Base-by-base conservation (phyloP, 2,329 filamentous ascomycete genomes). In the Diaporthe sp. region DNA sequence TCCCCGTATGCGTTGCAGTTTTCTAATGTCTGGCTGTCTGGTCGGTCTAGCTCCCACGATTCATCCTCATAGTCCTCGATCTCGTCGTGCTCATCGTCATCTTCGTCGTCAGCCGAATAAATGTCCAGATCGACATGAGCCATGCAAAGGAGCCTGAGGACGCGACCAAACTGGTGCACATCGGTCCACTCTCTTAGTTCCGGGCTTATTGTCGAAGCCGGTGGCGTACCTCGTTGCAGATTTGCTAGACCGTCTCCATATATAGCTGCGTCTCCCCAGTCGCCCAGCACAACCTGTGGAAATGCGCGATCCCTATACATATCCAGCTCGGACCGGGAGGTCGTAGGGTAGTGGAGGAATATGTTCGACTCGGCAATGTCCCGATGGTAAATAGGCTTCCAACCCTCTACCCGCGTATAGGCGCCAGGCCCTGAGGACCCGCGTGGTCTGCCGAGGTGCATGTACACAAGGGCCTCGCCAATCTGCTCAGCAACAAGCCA, bases 171-270 rank as follows among this genome's bases (percentile, higher is more conserved):
- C 19, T 70, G 65, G 46, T 70, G 31, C 13, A 70, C 46, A 34
- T 70, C 65, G 4, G 65, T 70, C 65, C 65, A 70, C 22, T 55
- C 44, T 25, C 25, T 53, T n/a, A 70, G 31, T 1, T 70, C 31
- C n/a, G 65, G 65, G 10, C 65, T 53, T n/a, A 70, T 70, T 10
- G 46, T 39, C 17, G 65, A 70, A n/a, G 65, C 65, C 34, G 65
- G 65, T 13, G 51, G 51, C 8, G 49, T 39, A 7, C 65, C 46
- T 17, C 8, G 10, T 25, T 39, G 49, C 37, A 70, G 2, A 10
- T 9, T 4, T 25, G 46, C 44, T 12, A 22, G 65, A 9, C 55
- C 65, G 19, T 70, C 65, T 39, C 46, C 65, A 8, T 70, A 13
- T 22, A 70, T 70, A 25, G 65, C 65, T 39, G 65, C 28, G 25